These are phyloP conservation scores for Boeremia lycopersici DNA, from an alignment of 2,329 filamentous ascomycete species.

Conservation along the genomic window DNA sequence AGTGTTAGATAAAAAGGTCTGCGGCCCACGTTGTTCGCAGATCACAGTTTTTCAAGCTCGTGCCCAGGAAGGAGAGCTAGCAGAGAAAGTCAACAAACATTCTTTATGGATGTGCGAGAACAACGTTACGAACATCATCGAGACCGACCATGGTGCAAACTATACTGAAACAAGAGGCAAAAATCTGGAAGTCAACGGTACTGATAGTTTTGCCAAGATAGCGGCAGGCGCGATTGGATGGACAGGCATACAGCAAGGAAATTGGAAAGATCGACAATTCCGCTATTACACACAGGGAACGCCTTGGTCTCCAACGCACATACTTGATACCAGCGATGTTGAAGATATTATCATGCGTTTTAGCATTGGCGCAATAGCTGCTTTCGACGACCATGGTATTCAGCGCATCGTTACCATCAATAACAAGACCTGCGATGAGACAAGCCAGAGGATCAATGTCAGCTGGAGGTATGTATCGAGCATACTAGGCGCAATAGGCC, in stretches of 20 bases:
- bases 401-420: conserved; percentile 23
- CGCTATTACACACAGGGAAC: conserved; percentile 30
- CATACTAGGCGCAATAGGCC: conserved; percentile 30
- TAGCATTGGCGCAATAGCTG: conserved; percentile 39
- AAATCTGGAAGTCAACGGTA: conserved; percentile 29
- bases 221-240: conserved; percentile 40
- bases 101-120: conserved; percentile 6
- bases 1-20: not conserved
- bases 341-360: conserved; percentile 37
- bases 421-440: conserved; percentile 15
- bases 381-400: conserved; percentile 43
- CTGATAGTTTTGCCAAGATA: conserved; percentile 32
- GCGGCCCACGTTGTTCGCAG: not conserved
- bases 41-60: conserved; percentile 6
- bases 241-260: conserved; percentile 30
- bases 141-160: not conserved
- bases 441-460: conserved; percentile 38
- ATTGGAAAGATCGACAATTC: conserved; percentile 19
- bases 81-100: conserved; percentile 1
- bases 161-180: conserved; percentile 22
- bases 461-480: conserved; percentile 36
- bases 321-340: conserved; percentile 12
- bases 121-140: not conserved
- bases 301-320: conserved; percentile 32
- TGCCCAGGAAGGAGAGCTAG: not conserved